A percentile compares a stretch with the other conserved stretches of the same genome.
These are phyloP conservation scores for Lentinula detonsa DNA, from an alignment of 768 basidiomycete species.

Conservation along the genomic window DNA sequence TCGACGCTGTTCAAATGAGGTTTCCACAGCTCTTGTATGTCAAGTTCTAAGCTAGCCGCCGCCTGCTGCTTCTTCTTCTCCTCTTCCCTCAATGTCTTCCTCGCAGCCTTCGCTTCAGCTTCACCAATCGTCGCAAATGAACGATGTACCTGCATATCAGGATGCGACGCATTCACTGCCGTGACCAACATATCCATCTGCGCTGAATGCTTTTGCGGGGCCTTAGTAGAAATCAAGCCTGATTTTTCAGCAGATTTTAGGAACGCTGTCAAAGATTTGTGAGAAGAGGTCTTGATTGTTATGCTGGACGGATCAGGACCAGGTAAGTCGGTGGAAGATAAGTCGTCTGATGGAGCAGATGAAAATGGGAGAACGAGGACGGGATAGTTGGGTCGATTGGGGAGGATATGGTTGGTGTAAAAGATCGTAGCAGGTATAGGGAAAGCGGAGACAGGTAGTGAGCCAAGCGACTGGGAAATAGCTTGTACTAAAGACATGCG, in stretches of 20 bases:
- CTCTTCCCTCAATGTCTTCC: conserved; percentile 49
- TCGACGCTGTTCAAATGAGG: conserved; percentile 50
- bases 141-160: conserved; percentile 45
- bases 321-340: conserved; percentile 19
- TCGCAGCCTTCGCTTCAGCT: conserved; percentile 56
- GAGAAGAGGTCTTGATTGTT: conserved; percentile 72
- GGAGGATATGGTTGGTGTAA: conserved; percentile 73
- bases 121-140: conserved; percentile 59
- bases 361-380: conserved; percentile 27
- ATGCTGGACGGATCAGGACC: conserved; percentile 37
- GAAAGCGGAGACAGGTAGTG: conserved; percentile 48
- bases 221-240: conserved; percentile 65
- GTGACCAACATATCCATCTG: conserved; percentile 51
- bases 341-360: conserved; percentile 12
- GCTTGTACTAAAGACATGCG: conserved; percentile 61
- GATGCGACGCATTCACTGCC: conserved; percentile 50
- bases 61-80: conserved; percentile 39
- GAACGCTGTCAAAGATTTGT: conserved; percentile 80
- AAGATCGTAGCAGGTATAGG: conserved; percentile 74
- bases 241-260: conserved; percentile 75
- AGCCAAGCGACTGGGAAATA: conserved; percentile 42
- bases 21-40: conserved; percentile 70
- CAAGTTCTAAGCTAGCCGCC: conserved; percentile 41
- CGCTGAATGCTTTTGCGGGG: conserved; percentile 39
- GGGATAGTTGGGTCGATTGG: conserved; percentile 70